Percentiles rank a stretch among this genome's conserved stretches.
Conservation (phyloP, 2,329 filamentous ascomycete species). For the Pseudopyricularia javanii region DNA sequence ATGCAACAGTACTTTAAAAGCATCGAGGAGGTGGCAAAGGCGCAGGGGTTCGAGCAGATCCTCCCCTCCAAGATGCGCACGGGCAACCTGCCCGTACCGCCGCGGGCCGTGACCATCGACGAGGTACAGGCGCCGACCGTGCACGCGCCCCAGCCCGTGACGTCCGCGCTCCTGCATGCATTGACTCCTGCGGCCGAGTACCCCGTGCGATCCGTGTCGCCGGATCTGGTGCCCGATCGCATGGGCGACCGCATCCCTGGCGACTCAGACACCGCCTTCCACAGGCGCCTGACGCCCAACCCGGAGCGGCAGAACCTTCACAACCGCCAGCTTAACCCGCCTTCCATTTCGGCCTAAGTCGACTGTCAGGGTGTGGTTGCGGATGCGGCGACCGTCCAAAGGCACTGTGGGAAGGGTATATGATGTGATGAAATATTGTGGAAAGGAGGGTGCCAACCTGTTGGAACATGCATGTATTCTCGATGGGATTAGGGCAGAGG, state of each 20-base stretch:
- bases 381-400: too few relatives aligned
- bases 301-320: slow-evolving; percentile 26
- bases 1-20: slow-evolving; percentile 42
- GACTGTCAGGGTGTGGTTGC: too few relatives aligned
- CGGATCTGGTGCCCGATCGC: slow-evolving; percentile 48
- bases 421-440: too few relatives aligned
- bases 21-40: slow-evolving; percentile 41
- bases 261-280: slow-evolving; percentile 33
- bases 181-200: slow-evolving; percentile 41
- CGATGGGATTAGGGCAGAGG: too few relatives aligned
- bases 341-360: neutral
- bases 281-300: slow-evolving; percentile 31
- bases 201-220: slow-evolving; percentile 40
- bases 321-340: neutral
- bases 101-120: slow-evolving; percentile 23
- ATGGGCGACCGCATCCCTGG: slow-evolving; percentile 47
- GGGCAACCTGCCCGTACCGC: slow-evolving; percentile 14
- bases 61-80: slow-evolving; percentile 41
- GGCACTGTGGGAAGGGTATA: too few relatives aligned
- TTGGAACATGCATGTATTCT: too few relatives aligned
- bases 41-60: slow-evolving; percentile 31
- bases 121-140: slow-evolving; percentile 29
- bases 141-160: slow-evolving; percentile 40
- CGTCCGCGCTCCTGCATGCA: slow-evolving; percentile 39
- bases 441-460: too few relatives aligned